Evolutionary conservation across 768 basidiomycete genomes (phyloP).

Genomic region (Leccinum broughii): DNA sequence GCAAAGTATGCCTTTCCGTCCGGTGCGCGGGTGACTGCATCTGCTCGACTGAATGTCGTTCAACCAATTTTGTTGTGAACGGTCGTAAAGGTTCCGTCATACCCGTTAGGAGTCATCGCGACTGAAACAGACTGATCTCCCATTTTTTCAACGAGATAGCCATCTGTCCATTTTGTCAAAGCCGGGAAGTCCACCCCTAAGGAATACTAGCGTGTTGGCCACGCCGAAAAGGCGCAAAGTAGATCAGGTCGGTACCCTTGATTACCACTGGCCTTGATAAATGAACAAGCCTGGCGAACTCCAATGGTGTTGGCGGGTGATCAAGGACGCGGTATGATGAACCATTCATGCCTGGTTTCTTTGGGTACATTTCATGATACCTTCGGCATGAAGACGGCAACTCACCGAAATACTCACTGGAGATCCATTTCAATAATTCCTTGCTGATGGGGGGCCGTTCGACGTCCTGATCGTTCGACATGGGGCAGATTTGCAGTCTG

Average conservation of each 20-base stretch:
- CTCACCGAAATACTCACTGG: slow-evolving; percentile 38
- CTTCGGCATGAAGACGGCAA: background rate
- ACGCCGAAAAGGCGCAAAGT: background rate
- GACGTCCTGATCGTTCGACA: slow-evolving; percentile 5
- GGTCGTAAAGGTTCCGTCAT: slow-evolving; percentile 17
- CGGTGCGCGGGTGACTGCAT: slow-evolving; percentile 59
- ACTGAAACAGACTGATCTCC: slow-evolving; percentile 60
- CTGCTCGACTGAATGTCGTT: slow-evolving; percentile 57
- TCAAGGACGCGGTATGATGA: slow-evolving; percentile 49
- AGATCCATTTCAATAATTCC: slow-evolving; percentile 37
- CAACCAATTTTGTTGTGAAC: slow-evolving; percentile 12
- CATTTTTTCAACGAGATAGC: slow-evolving; percentile 60
- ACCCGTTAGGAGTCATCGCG: slow-evolving; percentile 87
- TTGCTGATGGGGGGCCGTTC: slow-evolving; percentile 15
- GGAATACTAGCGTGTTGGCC: background rate
- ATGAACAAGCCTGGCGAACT: slow-evolving; percentile 68
- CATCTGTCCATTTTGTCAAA: slow-evolving; percentile 60
- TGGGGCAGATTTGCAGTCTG: background rate
- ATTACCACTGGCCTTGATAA: slow-evolving; percentile 75
- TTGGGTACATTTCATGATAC: slow-evolving; percentile 1
- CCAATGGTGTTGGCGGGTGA: slow-evolving; percentile 59
- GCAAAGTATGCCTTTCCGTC: slow-evolving; percentile 67
- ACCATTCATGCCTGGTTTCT: slow-evolving; percentile 58
- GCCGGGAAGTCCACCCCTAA: slow-evolving; percentile 52
- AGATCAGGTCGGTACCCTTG: slow-evolving; percentile 46